Conservation (phyloP, 768 basidiomycete species). For the Kwoniella sp. region DNA sequence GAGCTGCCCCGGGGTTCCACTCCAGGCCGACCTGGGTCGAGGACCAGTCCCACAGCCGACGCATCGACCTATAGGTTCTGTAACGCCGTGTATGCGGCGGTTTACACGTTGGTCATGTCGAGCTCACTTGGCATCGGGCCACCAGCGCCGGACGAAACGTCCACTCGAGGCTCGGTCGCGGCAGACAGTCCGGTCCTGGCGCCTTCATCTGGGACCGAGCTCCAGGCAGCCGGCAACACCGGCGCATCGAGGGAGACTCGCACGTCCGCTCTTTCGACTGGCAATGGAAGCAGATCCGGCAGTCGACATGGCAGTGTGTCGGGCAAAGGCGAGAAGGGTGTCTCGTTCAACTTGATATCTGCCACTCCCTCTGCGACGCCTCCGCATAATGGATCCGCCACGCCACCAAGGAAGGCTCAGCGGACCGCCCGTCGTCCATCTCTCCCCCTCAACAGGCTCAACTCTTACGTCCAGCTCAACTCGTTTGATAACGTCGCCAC, state of each 20-base stretch:
- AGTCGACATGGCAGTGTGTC: neutral
- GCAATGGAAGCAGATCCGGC: neutral
- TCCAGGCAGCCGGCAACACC: neutral
- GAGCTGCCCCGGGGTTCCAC: constrained; percentile 65
- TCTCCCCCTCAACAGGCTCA: constrained; percentile 39
- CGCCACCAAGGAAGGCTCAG: constrained; percentile 1
- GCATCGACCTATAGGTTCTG: constrained; percentile 66
- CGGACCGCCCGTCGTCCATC: constrained; percentile 34
- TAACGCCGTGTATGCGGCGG: constrained; percentile 72
- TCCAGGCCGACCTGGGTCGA: constrained; percentile 55
- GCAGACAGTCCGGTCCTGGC: constrained; percentile 41
- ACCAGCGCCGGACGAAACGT: constrained; percentile 48
- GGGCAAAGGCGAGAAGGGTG: constrained; percentile 21
- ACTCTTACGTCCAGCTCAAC: constrained; percentile 20
- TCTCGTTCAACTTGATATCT: constrained; percentile 38
- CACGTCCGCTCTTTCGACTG: neutral
- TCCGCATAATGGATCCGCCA: constrained; percentile 7
- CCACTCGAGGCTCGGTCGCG: constrained; percentile 15
- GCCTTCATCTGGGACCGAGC: neutral
- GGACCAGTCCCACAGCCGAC: constrained; percentile 45
- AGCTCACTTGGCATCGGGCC: constrained; percentile 59
- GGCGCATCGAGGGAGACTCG: neutral
- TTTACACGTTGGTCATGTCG: constrained; percentile 72
- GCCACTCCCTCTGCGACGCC: constrained; percentile 27
- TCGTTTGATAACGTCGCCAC: constrained; percentile 55